phyloP scores from a whole-genome alignment of 768 basidiomycete genomes.

The Ephemerocybe angulata region DNA sequence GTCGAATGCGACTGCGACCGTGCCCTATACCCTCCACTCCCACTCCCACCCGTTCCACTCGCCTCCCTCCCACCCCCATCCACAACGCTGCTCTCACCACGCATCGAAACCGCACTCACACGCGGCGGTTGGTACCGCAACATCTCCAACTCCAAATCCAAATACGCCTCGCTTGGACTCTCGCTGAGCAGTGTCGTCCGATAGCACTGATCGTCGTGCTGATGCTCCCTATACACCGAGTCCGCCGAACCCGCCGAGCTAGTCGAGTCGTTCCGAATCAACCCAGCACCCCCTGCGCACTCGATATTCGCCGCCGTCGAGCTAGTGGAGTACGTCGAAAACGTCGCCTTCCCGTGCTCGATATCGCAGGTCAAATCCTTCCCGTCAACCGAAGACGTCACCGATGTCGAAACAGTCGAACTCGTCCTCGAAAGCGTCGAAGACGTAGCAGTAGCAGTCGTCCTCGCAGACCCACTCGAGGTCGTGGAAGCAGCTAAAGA shows the following conservation, averaged over 20 bases:
- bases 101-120: neutral
- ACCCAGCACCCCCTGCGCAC: too few relatives aligned
- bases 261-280: too few relatives aligned
- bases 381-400: neutral
- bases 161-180: neutral
- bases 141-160: neutral
- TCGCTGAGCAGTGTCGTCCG: too few relatives aligned
- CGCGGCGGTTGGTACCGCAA: neutral
- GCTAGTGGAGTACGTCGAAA: too few relatives aligned
- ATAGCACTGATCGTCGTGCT: too few relatives aligned
- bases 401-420: neutral
- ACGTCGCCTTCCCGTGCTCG: too few relatives aligned
- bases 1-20: neutral
- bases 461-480: neutral
- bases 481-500: neutral
- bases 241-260: too few relatives aligned
- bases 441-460: neutral
- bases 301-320: too few relatives aligned
- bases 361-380: too few relatives aligned
- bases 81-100: neutral
- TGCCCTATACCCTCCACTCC: constrained; percentile 9
- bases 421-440: neutral
- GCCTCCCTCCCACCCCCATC: constrained; percentile 2
- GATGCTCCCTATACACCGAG: neutral
- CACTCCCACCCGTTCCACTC: neutral